Percentiles rank a stretch among this genome's conserved stretches.
Conservation (phyloP, 768 basidiomycete genomes). For the Termitomyces sp. region DNA sequence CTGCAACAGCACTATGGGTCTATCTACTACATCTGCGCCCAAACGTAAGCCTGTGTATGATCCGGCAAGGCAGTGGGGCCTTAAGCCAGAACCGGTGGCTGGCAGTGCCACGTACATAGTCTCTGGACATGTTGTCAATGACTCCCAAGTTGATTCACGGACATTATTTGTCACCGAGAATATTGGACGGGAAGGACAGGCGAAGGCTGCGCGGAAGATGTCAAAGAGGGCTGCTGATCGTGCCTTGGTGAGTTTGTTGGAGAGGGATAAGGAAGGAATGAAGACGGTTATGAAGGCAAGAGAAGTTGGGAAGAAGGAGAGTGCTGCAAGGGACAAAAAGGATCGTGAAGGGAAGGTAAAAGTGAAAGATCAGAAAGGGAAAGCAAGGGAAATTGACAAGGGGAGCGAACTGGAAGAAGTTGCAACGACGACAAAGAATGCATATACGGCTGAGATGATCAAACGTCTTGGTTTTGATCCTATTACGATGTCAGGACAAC, state of each 20-base stretch:
- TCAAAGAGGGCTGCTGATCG: slow-evolving; percentile 56
- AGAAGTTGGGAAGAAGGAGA: slow-evolving; percentile 27
- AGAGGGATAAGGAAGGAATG: slow-evolving; percentile 65
- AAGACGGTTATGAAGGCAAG: slow-evolving; percentile 56
- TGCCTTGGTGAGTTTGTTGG: slow-evolving; percentile 52
- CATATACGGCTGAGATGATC: slow-evolving; percentile 63
- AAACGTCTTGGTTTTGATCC: slow-evolving; percentile 80
- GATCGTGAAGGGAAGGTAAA: slow-evolving; percentile 10
- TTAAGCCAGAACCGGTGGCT: slow-evolving; percentile 43
- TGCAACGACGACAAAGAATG: slow-evolving; percentile 27
- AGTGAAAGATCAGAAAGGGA: slow-evolving; percentile 17
- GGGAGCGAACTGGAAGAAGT: background rate
- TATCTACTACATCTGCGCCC: slow-evolving; percentile 45
- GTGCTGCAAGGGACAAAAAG: slow-evolving; percentile 10
- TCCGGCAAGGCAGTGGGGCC: slow-evolving; percentile 69
- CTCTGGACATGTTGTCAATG: slow-evolving; percentile 69
- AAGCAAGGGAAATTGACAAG: slow-evolving; percentile 10
- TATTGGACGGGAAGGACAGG: slow-evolving; percentile 77
- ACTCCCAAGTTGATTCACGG: slow-evolving; percentile 28
- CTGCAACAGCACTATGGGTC: slow-evolving; percentile 60
- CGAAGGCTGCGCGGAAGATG: slow-evolving; percentile 60
- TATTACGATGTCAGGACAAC: slow-evolving; percentile 45
- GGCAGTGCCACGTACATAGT: slow-evolving; percentile 71
- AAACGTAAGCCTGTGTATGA: slow-evolving; percentile 58
- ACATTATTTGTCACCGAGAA: slow-evolving; percentile 59